Evolutionary conservation across 1,284 basidiomycete species (phyloP).

Genomic region (Takashimella koratensis): DNA sequence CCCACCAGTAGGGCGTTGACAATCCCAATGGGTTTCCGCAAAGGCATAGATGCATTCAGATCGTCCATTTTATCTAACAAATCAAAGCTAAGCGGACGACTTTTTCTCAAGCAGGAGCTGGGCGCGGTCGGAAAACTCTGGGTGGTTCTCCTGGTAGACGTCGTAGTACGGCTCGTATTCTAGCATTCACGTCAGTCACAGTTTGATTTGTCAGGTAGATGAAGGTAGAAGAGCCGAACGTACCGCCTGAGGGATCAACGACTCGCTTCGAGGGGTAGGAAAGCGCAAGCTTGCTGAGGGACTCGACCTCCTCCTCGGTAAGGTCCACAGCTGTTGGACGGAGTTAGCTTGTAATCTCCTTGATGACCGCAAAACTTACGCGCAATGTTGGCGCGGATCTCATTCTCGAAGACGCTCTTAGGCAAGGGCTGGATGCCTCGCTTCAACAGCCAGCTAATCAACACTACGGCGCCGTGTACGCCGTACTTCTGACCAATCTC

Average conservation of each 20-base stretch:
- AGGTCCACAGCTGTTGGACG: slow-evolving; percentile 4
- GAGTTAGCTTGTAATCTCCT: not conserved
- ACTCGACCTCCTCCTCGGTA: slow-evolving; percentile 9
- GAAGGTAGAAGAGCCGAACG: not conserved
- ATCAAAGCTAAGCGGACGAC: not conserved
- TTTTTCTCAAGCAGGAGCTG: slow-evolving; percentile 7
- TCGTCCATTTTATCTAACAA: too few relatives aligned
- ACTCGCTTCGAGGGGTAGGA: slow-evolving; percentile 4
- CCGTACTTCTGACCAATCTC: slow-evolving; percentile 59
- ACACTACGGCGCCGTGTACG: slow-evolving; percentile 66
- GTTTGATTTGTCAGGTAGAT: too few relatives aligned
- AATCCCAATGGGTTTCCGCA: too few relatives aligned
- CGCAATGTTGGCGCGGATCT: slow-evolving; percentile 23
- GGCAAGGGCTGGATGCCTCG: slow-evolving; percentile 56
- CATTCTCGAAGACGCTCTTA: slow-evolving; percentile 32
- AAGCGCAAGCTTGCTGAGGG: slow-evolving; percentile 6
- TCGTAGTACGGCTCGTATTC: slow-evolving; percentile 15
- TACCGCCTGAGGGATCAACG: slow-evolving; percentile 4
- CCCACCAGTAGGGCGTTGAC: too few relatives aligned
- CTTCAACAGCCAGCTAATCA: slow-evolving; percentile 70
- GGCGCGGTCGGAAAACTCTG: slow-evolving; percentile 45
- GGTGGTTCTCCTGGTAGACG: slow-evolving; percentile 50
- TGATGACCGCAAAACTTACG: slow-evolving; percentile 11
- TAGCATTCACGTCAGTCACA: not conserved
- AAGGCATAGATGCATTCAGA: not conserved